A percentile compares a stretch with the other conserved stretches of the same genome.
Conservation (phyloP, 148 eudicot genomes). For the Nepenthes gracilis region DNA sequence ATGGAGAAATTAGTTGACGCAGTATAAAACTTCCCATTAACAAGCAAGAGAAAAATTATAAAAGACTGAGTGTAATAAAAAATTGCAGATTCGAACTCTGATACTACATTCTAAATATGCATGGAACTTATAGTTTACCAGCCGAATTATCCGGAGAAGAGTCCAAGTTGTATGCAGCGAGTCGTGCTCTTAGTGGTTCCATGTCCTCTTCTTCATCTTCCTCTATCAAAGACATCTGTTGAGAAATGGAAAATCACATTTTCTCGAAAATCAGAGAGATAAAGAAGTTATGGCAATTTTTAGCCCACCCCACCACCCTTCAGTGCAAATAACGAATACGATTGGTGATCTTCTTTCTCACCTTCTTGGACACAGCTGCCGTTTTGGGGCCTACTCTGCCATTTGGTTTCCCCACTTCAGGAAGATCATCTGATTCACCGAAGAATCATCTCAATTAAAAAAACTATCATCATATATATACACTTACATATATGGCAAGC, state of each 20-base stretch:
- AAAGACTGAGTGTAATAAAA: no score
- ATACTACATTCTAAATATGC: not conserved
- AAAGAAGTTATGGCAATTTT: no score
- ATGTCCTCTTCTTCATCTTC: constrained; percentile 46
- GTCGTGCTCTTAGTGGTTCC: constrained; percentile 38
- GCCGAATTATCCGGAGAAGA: constrained; percentile 73
- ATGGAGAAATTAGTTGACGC: no score
- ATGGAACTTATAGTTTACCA: constrained; percentile 26
- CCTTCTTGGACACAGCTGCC: constrained; percentile 53
- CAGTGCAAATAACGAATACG: not conserved
- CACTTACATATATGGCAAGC: no score
- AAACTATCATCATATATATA: not conserved
- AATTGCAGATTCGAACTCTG: not conserved
- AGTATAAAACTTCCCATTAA: no score
- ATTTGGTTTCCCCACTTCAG: constrained; percentile 39
- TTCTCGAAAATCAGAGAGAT: no score
- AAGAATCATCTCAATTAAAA: not conserved
- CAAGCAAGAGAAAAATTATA: no score
- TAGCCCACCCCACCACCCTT: no score
- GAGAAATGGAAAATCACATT: not conserved
- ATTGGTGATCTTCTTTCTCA: constrained; percentile 5
- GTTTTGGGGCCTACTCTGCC: constrained; percentile 54
- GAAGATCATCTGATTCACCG: constrained; percentile 21
- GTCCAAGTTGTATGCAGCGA: constrained; percentile 67
- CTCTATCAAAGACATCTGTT: constrained; percentile 19